Base-by-base conservation (phyloP, 805 yeast species). In the Cyberlindnera japonica region DNA sequence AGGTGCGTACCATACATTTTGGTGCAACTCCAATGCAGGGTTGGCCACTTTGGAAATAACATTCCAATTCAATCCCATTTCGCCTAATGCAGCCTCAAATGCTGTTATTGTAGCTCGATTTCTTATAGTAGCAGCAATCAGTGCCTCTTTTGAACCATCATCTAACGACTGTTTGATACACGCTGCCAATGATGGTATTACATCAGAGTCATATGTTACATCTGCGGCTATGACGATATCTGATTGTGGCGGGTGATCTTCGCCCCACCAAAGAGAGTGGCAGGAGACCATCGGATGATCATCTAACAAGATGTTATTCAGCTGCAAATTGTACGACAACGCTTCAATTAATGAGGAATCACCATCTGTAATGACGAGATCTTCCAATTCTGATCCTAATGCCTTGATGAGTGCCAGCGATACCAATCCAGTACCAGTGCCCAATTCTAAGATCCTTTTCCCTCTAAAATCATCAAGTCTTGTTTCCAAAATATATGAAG, bases 341-440 rank as follows among this genome's bases (percentile, higher is more conserved):
- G 69, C 62, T 12, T 74, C 77, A 4, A 84, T 62, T 12, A 83
- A 63, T 12, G 65, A 65, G 3, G 72, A 64, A 44, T 81, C 84
- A 2, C 91, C 93, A 55, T 86, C 95, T 0, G 91, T 82, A 25
- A 81, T 59, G 0, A 67, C 55, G 13, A 80, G 57, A 25, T 58
- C 42, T 9, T 47, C 44, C 24, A 58, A 50, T 12, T 49, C 38
- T 8, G 23, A 22, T 5, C 13, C 16, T 12, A 20, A 19, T 5
- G 39, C 13, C 32, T 50, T 51, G 16, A 47, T 27, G 4, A 55
- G 8, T 4, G 55, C 60, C 22, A 83, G 46, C 2, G 90, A 79
- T 1, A 85, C 81, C 7, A 91, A 62, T 0, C 96, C 97, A 0
- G 97, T 88, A 0, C 98, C 98, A 10, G 93, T 75, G 0, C 98